Evolutionary conservation across 139 green algal genomes (phyloP).

Genomic region (Chlamydomonas schloesseri): DNA sequence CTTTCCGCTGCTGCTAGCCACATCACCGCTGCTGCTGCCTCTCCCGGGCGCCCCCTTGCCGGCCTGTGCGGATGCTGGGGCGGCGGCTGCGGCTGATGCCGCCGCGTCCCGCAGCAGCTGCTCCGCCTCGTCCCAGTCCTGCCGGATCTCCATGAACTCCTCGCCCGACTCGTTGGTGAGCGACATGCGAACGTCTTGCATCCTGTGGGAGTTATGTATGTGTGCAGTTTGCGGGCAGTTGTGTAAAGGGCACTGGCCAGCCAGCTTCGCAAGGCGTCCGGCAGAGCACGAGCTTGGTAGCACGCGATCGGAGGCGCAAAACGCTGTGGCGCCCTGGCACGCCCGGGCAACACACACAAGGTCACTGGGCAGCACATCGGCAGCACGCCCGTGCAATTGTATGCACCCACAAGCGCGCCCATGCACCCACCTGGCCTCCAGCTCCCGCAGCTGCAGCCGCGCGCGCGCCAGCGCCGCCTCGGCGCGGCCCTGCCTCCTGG

Average conservation of each 20-base stretch:
- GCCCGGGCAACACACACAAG: too few species aligned
- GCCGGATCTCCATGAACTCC: constrained; percentile 55
- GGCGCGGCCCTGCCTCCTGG: constrained; percentile 18
- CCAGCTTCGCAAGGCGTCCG: too few species aligned
- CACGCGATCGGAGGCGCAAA: too few species aligned
- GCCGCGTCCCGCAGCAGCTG: constrained; percentile 41
- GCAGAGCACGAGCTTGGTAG: too few species aligned
- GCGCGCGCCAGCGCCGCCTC: constrained; percentile 15
- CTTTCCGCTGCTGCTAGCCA: background rate
- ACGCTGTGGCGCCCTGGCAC: too few species aligned
- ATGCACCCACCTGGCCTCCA: background rate
- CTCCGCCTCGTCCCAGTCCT: constrained; percentile 58
- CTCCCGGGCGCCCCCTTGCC: background rate
- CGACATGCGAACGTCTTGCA: background rate
- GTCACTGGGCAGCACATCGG: too few species aligned
- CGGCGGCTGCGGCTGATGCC: background rate
- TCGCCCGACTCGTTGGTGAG: constrained; percentile 36
- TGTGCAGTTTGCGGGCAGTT: too few species aligned
- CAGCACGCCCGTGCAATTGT: too few species aligned
- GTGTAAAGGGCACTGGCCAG: too few species aligned
- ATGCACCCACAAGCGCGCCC: too few species aligned
- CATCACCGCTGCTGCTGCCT: background rate
- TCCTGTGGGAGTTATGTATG: too few species aligned
- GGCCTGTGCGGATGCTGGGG: background rate
- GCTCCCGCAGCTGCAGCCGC: background rate